These are phyloP conservation scores for Kwoniella botswanensis DNA, from an alignment of 768 basidiomycete species.

Conservation along the genomic window DNA sequence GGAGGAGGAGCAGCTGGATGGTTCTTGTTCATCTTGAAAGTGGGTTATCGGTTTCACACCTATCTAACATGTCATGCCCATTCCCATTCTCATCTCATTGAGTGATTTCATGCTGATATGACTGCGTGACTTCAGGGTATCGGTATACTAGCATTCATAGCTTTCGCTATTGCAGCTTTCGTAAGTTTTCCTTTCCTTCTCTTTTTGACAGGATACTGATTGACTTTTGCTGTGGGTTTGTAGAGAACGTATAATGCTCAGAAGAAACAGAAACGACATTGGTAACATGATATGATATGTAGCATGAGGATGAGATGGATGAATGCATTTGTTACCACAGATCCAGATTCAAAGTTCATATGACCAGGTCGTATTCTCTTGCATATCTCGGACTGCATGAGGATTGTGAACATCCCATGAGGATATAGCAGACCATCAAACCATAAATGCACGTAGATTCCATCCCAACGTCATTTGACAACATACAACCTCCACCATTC, in stretches of 20 bases:
- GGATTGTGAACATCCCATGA: too few relatives aligned
- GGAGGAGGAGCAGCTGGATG: slow-evolving; percentile 43
- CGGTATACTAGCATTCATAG: slow-evolving; percentile 54
- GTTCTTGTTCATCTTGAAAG: slow-evolving; percentile 58
- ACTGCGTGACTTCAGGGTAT: slow-evolving; percentile 35
- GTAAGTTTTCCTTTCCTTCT: slow-evolving; percentile 36
- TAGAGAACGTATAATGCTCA: slow-evolving; percentile 57
- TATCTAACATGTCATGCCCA: not conserved
- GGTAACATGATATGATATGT: slow-evolving; percentile 28
- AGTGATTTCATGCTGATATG: not conserved
- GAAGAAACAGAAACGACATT: slow-evolving; percentile 45
- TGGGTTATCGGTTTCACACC: slow-evolving; percentile 17
- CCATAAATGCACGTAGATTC: too few relatives aligned
- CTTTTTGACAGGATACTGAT: slow-evolving; percentile 6
- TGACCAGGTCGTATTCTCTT: too few relatives aligned
- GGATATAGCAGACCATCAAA: too few relatives aligned
- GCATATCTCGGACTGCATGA: too few relatives aligned
- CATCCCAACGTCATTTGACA: too few relatives aligned
- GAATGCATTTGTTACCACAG: not conserved
- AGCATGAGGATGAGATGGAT: not conserved
- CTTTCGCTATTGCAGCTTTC: slow-evolving; percentile 55
- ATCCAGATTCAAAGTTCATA: not conserved
- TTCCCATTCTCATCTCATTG: not conserved
- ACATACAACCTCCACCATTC: too few relatives aligned
- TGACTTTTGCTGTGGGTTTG: not conserved